Percentiles rank a stretch among this genome's conserved stretches.
These are phyloP conservation scores for Arctium minus DNA, from an alignment of 129 eudicot genomes.

Conservation along the genomic window DNA sequence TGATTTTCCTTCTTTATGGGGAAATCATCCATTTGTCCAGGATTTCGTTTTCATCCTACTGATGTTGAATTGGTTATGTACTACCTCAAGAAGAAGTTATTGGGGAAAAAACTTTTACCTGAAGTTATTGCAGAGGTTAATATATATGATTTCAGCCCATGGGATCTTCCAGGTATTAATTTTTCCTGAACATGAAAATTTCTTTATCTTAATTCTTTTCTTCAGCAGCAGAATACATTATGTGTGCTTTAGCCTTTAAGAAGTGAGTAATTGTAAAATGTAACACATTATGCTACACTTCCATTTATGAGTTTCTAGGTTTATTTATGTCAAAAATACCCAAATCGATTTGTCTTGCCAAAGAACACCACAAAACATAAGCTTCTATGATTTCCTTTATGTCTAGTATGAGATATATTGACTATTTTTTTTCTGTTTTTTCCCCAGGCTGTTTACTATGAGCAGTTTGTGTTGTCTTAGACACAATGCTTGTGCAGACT, in stretches of 20 bases:
- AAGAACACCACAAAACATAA: neutral
- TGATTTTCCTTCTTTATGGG: conserved; percentile 30
- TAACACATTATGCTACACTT: neutral
- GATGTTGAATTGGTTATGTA: conserved; percentile 64
- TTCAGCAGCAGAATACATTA: neutral
- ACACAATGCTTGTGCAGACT: neutral
- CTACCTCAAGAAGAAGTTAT: conserved; percentile 58
- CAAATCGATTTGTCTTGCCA: neutral
- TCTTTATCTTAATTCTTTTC: neutral
- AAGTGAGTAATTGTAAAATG: neutral
- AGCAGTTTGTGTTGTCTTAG: neutral
- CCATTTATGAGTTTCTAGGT: neutral
- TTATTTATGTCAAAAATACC: neutral
- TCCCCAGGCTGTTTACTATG: neutral
- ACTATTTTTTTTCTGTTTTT: neutral
- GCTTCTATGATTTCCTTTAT: neutral
- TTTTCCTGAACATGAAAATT: neutral
- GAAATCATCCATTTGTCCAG: conserved; percentile 40
- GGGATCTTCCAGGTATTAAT: conserved; percentile 79
- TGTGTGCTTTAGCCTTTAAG: neutral
- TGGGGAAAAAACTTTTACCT: conserved; percentile 37
- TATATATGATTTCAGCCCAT: conserved; percentile 59
- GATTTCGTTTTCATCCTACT: conserved; percentile 79
- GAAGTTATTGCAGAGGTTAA: conserved; percentile 68
- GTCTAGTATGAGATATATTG: neutral